These are phyloP conservation scores for Pterocarpus macrocarpus DNA, from an alignment of 306 rosid species.

Conservation along the genomic window DNA sequence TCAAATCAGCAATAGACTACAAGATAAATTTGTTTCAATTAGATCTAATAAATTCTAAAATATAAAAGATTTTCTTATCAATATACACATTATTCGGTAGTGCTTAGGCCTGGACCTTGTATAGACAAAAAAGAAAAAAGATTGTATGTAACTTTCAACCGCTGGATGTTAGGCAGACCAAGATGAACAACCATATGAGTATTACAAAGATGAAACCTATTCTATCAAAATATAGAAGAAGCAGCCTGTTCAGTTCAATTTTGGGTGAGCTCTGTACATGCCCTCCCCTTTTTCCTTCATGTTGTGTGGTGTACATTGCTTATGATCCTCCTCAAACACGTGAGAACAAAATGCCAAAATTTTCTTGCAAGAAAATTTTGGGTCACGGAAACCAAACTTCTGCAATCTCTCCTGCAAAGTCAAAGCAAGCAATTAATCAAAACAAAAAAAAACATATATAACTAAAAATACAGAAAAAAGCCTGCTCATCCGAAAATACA, in stretches of 20 bases:
- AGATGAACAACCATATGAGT: neutral
- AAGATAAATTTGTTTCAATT: neutral
- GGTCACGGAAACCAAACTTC: slow-evolving; percentile 40
- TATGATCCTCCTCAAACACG: slow-evolving; percentile 46
- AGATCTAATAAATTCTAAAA: neutral
- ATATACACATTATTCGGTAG: neutral
- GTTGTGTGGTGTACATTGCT: slow-evolving; percentile 50
- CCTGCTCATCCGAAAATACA: neutral
- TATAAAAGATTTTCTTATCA: neutral
- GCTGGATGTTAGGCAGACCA: neutral
- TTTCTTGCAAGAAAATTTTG: slow-evolving; percentile 52
- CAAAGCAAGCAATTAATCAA: neutral
- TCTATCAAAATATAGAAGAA: neutral
- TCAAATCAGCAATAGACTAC: neutral
- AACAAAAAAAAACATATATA: neutral
- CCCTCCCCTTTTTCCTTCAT: slow-evolving; percentile 58
- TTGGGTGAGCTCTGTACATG: slow-evolving; percentile 42
- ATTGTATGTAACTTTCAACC: neutral
- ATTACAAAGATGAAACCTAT: neutral
- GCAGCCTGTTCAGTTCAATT: slow-evolving; percentile 24
- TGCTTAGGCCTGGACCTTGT: neutral
- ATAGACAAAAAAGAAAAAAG: neutral
- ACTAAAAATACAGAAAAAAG: neutral
- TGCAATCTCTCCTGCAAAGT: slow-evolving; percentile 58
- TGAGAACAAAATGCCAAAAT: slow-evolving; percentile 56